phyloP scores from a whole-genome alignment of 371 early-diverging fungal genomes.

The Apophysomyces elegans region DNA sequence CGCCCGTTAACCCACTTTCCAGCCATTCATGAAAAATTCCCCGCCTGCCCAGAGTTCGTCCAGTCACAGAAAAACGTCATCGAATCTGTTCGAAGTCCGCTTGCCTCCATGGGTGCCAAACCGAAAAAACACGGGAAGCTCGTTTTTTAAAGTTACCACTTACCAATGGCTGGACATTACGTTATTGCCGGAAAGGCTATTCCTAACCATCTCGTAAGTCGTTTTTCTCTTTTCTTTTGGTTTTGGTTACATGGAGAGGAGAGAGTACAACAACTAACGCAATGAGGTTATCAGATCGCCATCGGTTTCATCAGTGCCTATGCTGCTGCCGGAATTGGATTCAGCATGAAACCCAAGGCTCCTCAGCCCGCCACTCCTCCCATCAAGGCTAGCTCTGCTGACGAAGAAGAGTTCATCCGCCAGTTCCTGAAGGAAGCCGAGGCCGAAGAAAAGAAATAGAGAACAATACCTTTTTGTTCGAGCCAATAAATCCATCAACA shows the following conservation, averaged over 20 bases:
- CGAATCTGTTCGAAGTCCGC: no score
- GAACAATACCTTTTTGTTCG: not conserved
- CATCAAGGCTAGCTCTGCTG: conserved; percentile 68
- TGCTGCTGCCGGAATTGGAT: conserved; percentile 39
- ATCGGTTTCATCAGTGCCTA: conserved; percentile 55
- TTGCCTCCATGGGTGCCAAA: no score
- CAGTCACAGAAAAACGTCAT: no score
- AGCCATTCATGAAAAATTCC: no score
- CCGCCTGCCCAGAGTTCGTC: no score
- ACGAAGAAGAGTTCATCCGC: conserved; percentile 70
- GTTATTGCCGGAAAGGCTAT: conserved; percentile 54
- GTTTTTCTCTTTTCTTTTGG: not conserved
- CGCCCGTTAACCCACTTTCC: no score
- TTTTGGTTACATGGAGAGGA: no score
- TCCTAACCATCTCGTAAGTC: conserved; percentile 53
- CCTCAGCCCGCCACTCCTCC: conserved; percentile 60
- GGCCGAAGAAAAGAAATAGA: conserved; percentile 47
- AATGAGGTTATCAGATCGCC: conserved; percentile 33
- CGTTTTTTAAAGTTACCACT: no score
- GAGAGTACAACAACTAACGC: not conserved
- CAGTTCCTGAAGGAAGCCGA: conserved; percentile 69
- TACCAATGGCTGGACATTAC: conserved; percentile 55
- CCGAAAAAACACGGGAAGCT: no score
- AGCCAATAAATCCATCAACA: conserved; percentile 6
- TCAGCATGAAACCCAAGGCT: conserved; percentile 53